Evolutionary conservation across 192 early-diverging fungal genomes (phyloP).

Genomic region (Linnemannia hyalina): DNA sequence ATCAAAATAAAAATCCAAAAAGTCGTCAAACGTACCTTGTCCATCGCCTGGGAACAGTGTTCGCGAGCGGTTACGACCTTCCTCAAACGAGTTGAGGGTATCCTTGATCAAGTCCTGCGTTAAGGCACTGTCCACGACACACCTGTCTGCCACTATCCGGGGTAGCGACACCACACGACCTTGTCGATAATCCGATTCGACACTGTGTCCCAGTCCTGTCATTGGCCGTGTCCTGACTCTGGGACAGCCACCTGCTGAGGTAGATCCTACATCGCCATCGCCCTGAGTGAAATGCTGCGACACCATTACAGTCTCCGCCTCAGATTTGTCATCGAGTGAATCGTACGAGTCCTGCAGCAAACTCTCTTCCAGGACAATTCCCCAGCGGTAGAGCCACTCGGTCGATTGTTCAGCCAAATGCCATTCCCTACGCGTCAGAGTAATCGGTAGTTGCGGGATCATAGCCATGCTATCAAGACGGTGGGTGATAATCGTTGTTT

Average conservation of each 20-base stretch:
- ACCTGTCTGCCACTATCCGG: slow-evolving; percentile 70
- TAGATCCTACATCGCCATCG: slow-evolving; percentile 4
- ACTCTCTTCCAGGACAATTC: slow-evolving; percentile 47
- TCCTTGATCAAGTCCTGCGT: slow-evolving; percentile 60
- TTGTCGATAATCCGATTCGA: slow-evolving; percentile 24
- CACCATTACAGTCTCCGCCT: slow-evolving; percentile 12
- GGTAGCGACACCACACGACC: slow-evolving; percentile 64
- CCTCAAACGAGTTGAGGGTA: slow-evolving; percentile 33
- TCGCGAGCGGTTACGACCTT: not conserved
- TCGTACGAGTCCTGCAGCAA: not conserved
- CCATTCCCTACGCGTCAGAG: slow-evolving; percentile 56
- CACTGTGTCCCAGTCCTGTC: not conserved
- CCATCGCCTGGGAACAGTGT: not conserved
- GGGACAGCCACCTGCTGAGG: not conserved
- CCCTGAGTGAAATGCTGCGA: slow-evolving; percentile 37
- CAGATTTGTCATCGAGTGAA: not conserved
- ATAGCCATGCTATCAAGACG: slow-evolving; percentile 57
- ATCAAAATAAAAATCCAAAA: not conserved
- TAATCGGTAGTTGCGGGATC: slow-evolving; percentile 59
- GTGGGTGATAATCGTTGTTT: not conserved
- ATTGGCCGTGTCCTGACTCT: slow-evolving; percentile 4
- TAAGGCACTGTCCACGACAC: slow-evolving; percentile 64
- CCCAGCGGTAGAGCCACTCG: slow-evolving; percentile 60
- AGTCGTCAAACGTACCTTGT: not conserved
- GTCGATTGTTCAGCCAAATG: slow-evolving; percentile 28